Evolutionary conservation across 495 filamentous ascomycete species (phyloP).

Genomic region (Recurvomyces mirabilis): DNA sequence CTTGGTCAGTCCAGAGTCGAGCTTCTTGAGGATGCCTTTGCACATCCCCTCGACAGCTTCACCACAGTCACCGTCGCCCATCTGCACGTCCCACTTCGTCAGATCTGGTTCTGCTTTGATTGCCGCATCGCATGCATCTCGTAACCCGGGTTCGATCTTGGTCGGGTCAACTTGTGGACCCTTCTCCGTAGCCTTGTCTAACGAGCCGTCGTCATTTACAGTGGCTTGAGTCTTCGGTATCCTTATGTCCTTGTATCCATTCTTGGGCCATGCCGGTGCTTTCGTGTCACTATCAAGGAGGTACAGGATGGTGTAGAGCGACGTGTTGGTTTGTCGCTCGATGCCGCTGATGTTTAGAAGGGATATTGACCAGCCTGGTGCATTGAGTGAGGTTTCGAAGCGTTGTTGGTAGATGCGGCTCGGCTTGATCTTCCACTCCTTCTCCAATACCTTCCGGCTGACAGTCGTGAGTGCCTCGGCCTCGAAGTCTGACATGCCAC

Average conservation of each 20-base stretch:
- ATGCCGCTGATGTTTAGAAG: constrained; percentile 43
- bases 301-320: constrained; percentile 38
- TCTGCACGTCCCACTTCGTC: constrained; percentile 51
- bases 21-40: constrained; percentile 25
- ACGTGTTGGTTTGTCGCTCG: constrained; percentile 34
- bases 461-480: constrained; percentile 46
- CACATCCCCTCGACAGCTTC: constrained; percentile 43
- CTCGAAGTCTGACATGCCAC: constrained; percentile 51
- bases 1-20: constrained; percentile 21
- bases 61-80: constrained; percentile 57
- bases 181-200: constrained; percentile 1
- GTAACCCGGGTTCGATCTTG: constrained; percentile 39
- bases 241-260: constrained; percentile 23
- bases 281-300: constrained; percentile 45
- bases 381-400: constrained; percentile 52
- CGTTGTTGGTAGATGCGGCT: constrained; percentile 34
- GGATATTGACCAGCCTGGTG: constrained; percentile 50
- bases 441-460: constrained; percentile 41
- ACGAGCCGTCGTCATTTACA: constrained; percentile 2
- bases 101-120: constrained; percentile 46
- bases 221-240: constrained; percentile 16
- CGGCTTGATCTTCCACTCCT: constrained; percentile 35
- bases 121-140: constrained; percentile 39
- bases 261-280: constrained; percentile 38
- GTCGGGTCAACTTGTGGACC: constrained; percentile 12